Percentiles rank a stretch among this genome's conserved stretches.
Evolutionary conservation across 768 basidiomycete genomes (phyloP).

Genomic region (Pulveroboletus sp.): DNA sequence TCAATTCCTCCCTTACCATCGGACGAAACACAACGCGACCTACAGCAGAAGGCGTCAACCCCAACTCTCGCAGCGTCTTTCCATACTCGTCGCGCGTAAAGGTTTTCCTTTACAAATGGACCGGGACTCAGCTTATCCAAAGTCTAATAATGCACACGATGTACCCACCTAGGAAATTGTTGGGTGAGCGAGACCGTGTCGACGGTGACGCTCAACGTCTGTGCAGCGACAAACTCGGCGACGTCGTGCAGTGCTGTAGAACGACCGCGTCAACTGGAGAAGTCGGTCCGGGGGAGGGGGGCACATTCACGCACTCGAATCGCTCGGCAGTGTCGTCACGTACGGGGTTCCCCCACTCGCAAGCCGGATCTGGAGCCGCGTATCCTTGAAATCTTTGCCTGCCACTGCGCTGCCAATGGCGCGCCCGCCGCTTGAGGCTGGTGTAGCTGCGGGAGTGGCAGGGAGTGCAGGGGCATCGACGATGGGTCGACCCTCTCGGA

Average conservation of each 20-base stretch:
- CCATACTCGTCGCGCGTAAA: conserved; percentile 70
- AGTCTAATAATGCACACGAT: not conserved
- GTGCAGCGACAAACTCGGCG: conserved; percentile 81
- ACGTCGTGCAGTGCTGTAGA: conserved; percentile 71
- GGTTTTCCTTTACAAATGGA: conserved; percentile 44
- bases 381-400: conserved; percentile 79
- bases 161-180: conserved; percentile 78
- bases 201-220: conserved; percentile 62
- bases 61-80: conserved; percentile 78
- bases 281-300: not conserved
- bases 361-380: conserved; percentile 85
- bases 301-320: conserved; percentile 52
- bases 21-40: not conserved
- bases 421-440: conserved; percentile 21
- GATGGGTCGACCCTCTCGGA: conserved; percentile 69
- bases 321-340: conserved; percentile 75
- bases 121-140: not conserved
- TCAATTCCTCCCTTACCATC: not conserved
- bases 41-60: conserved; percentile 84
- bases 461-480: conserved; percentile 29
- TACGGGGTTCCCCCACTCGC: conserved; percentile 73
- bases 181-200: conserved; percentile 75
- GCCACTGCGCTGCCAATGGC: conserved; percentile 36
- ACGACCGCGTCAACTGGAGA: not conserved
- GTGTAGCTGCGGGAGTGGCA: conserved; percentile 32